Conservation (phyloP, 306 rosid species). For the Chamaecrista fasciculata region DNA sequence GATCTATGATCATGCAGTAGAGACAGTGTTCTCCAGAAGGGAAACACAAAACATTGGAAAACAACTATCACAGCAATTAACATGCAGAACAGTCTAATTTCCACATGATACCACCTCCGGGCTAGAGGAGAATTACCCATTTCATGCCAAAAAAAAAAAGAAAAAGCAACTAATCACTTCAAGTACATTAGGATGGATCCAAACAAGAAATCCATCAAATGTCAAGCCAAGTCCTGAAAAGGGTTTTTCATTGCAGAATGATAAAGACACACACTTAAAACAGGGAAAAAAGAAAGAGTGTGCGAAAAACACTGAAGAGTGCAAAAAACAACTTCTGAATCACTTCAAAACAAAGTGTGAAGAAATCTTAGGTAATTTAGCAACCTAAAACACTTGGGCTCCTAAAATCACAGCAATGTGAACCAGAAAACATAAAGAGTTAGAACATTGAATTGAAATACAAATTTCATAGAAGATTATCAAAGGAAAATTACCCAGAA, state of each 20-base stretch:
- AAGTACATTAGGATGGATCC: neutral
- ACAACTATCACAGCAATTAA: constrained; percentile 21
- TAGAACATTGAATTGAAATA: neutral
- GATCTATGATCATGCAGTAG: constrained; percentile 19
- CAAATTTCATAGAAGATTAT: neutral
- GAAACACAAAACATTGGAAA: constrained; percentile 28
- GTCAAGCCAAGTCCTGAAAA: neutral
- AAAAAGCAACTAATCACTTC: constrained; percentile 9
- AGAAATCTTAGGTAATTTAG: neutral
- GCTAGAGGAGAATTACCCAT: constrained; percentile 12
- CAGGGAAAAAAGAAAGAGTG: neutral
- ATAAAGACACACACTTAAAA: neutral
- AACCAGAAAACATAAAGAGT: neutral
- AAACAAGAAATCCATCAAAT: constrained; percentile 2
- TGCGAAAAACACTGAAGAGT: too few relatives aligned
- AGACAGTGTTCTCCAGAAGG: constrained; percentile 27
- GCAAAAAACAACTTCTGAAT: neutral
- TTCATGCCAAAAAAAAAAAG: too few relatives aligned
- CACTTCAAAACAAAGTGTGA: neutral
- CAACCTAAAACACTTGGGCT: neutral
- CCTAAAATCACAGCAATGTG: neutral
- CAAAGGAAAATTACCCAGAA: neutral
- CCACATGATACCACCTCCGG: neutral
- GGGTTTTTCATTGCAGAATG: neutral
- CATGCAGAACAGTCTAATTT: constrained; percentile 13